Evolutionary conservation across 2,329 filamentous ascomycete species (phyloP), one percentile per base, ranked within the genome.

Genomic region (Colletotrichum spinosum): DNA sequence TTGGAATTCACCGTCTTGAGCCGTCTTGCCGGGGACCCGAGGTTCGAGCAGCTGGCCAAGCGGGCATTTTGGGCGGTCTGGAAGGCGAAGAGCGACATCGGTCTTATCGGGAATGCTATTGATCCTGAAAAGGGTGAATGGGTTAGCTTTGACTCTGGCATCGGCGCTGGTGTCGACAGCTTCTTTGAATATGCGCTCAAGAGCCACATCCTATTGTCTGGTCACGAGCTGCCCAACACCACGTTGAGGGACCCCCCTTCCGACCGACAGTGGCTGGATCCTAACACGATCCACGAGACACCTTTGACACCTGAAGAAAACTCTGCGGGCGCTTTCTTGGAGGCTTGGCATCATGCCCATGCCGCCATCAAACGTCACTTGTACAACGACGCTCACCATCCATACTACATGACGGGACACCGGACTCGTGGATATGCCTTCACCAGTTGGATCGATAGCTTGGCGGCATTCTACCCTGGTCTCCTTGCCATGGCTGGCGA

Each of bases 161-260:
- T 99, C 71, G 96, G 96, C 54, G 96, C 96, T 8, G 96, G 96
- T 44, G 93, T 97, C 73, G 96, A 99, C 80, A 97, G 94, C 79
- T 99, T 99, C 80, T 98, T 97, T 73, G 96, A 99, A 79, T 99
- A 99, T 78, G 94, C 96, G 4, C 86, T 98, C 72, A 99, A 99
- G 79, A 94, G 94, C 15, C 90, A 97, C 74, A 92, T 99, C 65
- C 80, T 99, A 33, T 87, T 98, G 25, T 97, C 95, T 2, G 92
- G 93, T 1, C 88, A 91, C 63, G 84, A 83, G 12, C 76, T 84
- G 66, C 86, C 86, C 3, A 90, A 90, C 68, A 72, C 79, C 69
- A 76, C 82, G 25, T 76, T 79, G 68, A 73, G 82, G 69, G 74
- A 81, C 72, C 66, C 68, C 77, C 69, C 53, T 70, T 58, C 69